Percentiles rank a stretch among this genome's conserved stretches.
phyloP scores from a whole-genome alignment of 1,284 basidiomycete species.

The Ustilago bromivora region DNA sequence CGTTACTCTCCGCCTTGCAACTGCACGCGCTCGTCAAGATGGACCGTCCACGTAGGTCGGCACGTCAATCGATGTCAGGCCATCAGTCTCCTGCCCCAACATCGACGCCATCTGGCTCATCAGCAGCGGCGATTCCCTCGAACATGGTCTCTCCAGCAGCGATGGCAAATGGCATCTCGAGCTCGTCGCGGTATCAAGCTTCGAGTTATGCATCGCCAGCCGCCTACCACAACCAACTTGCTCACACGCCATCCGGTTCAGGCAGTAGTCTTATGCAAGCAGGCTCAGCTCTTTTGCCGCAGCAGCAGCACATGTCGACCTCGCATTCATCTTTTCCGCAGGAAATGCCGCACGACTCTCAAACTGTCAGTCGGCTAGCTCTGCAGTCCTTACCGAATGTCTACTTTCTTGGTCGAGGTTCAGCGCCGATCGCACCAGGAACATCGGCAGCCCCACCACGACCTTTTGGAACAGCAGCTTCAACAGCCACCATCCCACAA shows the following conservation, averaged over 20 bases:
- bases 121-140: slow-evolving; percentile 1
- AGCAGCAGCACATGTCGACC: slow-evolving; percentile 21
- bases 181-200: slow-evolving; percentile 37
- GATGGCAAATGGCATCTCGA: slow-evolving; percentile 31
- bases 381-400: slow-evolving; percentile 26
- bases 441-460: slow-evolving; percentile 36
- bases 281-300: slow-evolving; percentile 17
- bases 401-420: slow-evolving; percentile 30
- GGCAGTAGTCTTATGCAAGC: slow-evolving; percentile 27
- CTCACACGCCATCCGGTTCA: slow-evolving; percentile 26
- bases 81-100: slow-evolving; percentile 35
- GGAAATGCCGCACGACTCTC: slow-evolving; percentile 13
- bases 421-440: slow-evolving; percentile 33
- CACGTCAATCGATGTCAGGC: slow-evolving; percentile 42
- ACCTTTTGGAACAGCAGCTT: slow-evolving; percentile 36
- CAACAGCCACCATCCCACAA: slow-evolving; percentile 72
- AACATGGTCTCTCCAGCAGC: slow-evolving; percentile 20
- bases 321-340: slow-evolving; percentile 16
- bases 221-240: slow-evolving; percentile 13
- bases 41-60: slow-evolving; percentile 49
- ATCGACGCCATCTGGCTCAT: slow-evolving; percentile 12
- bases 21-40: slow-evolving; percentile 9
- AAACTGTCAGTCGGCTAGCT: slow-evolving; percentile 16
- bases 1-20: not conserved
- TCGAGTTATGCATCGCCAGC: slow-evolving; percentile 19